phyloP scores from a whole-genome alignment of 2,329 filamentous ascomycete species.

The Aspergillus pseudoviridinutans region DNA sequence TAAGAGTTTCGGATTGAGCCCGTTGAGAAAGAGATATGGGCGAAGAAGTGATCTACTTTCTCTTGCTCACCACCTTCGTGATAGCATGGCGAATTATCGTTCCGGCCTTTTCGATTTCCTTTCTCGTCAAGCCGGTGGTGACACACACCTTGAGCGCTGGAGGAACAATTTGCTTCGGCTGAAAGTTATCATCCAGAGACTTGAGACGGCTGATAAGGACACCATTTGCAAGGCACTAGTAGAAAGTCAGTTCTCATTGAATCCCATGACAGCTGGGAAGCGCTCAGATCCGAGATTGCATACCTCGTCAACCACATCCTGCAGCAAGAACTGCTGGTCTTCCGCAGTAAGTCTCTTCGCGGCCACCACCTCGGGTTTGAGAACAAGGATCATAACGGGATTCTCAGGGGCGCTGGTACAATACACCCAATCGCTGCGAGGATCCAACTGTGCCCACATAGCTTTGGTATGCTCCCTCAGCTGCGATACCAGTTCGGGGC shows the following conservation, averaged over 20 bases:
- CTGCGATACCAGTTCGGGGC: slow-evolving; percentile 72
- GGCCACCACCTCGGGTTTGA: slow-evolving; percentile 79
- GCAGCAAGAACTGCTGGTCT: slow-evolving; percentile 79
- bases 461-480: slow-evolving; percentile 82
- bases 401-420: slow-evolving; percentile 81
- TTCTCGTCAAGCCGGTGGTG: slow-evolving; percentile 81
- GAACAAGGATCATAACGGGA: slow-evolving; percentile 74
- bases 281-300: slow-evolving; percentile 23
- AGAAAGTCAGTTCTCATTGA: slow-evolving; percentile 8
- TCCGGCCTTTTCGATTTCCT: slow-evolving; percentile 93
- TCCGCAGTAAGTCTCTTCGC: slow-evolving; percentile 63
- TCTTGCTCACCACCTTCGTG: slow-evolving; percentile 75
- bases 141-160: slow-evolving; percentile 88
- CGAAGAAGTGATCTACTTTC: slow-evolving; percentile 35
- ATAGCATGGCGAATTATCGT: slow-evolving; percentile 85
- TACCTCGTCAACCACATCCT: slow-evolving; percentile 97
- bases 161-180: slow-evolving; percentile 65
- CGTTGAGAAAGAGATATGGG: slow-evolving; percentile 6
- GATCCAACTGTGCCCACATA: slow-evolving; percentile 84
- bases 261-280: background rate
- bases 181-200: slow-evolving; percentile 64
- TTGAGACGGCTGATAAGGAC: slow-evolving; percentile 87
- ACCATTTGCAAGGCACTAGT: slow-evolving; percentile 74
- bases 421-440: slow-evolving; percentile 85
- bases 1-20: slow-evolving; percentile 19